phyloP scores from a whole-genome alignment of 768 basidiomycete genomes.

The Suillus hirtellus region DNA sequence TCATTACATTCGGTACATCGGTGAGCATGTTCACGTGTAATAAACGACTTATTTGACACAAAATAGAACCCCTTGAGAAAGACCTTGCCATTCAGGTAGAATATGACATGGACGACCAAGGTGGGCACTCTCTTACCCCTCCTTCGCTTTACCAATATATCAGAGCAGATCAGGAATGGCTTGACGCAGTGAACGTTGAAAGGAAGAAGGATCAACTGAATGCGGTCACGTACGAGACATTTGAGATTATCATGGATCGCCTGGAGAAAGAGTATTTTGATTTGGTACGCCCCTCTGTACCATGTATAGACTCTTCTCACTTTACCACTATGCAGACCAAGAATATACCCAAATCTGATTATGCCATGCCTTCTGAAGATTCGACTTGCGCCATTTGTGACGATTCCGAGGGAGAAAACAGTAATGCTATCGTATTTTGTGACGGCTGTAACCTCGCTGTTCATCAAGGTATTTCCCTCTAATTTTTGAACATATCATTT shows the following conservation, averaged over 20 bases:
- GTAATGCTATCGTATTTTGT: conserved; percentile 98
- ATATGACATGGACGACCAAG: conserved; percentile 99
- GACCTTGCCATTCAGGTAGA: conserved; percentile 94
- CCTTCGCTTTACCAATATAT: conserved; percentile 11
- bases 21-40: conserved; percentile 40
- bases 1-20: conserved; percentile 89
- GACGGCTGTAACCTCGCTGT: conserved; percentile 99
- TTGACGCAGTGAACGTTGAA: conserved; percentile 81
- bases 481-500: neutral
- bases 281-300: conserved; percentile 55
- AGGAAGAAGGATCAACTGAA: conserved; percentile 75
- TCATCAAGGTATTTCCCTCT: conserved; percentile 81
- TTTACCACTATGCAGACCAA: conserved; percentile 63
- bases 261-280: conserved; percentile 99
- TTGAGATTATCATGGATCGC: conserved; percentile 97
- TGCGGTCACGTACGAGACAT: conserved; percentile 76
- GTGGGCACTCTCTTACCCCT: conserved; percentile 37
- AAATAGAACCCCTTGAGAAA: conserved; percentile 83
- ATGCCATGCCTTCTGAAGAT: conserved; percentile 90
- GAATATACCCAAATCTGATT: conserved; percentile 85
- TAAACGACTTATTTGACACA: conserved; percentile 13
- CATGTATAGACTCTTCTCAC: conserved; percentile 7
- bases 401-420: conserved; percentile 97
- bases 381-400: conserved; percentile 97
- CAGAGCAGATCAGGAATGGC: conserved; percentile 86